Base-by-base conservation (phyloP, 192 early-diverging fungal species). In the Backusella tuberculispora region DNA sequence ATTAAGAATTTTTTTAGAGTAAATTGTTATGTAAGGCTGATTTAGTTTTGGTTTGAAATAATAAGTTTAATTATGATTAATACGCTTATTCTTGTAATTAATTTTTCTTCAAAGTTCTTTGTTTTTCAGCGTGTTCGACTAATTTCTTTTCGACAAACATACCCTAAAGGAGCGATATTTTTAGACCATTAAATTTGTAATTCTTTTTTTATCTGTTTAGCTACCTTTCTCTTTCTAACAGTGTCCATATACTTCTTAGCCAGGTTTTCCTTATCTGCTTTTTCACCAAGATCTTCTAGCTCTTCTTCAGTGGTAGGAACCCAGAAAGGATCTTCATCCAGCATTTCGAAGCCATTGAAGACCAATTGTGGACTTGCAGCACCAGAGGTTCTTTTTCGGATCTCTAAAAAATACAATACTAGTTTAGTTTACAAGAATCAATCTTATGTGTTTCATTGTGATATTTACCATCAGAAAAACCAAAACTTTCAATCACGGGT, bases 271-370 rank as follows among this genome's bases (percentile, higher is more conserved):
- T 93, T 75, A 72, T 99, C 98, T 0, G 97, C 95, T 85, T 98
- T 99, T 66, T 97, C 97, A 41, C 98, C 97, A 67, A 99, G 76
- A 80, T 99, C 98, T 80, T 99, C 98, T 69, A 99, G 83, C 83
- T 99, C 97, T 81, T 98, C 96, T 74, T 96, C 92, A 5, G 98
- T 99, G 6, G 91, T 95, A 6, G 98, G 98, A 6, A 97, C 96
- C 98, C 97, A 99, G 87, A 97, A 99, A 14, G 98, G 98, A 81
- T 99, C 97, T 63, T 89, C 84, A 63, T 99, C 94, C 47, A 99
- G 80, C 64, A 93, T 80, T 79, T 98, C 97, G 80, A 95, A 99
- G 3, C 97, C 97, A 46, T 87, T 90, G 83, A 98, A 99, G 44
- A 99, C 91, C 34, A 99, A 85, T 75, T 98, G 94, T 3, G 98